These are phyloP conservation scores for Mycena citricolor DNA, from an alignment of 1,284 basidiomycete species.

Conservation along the genomic window DNA sequence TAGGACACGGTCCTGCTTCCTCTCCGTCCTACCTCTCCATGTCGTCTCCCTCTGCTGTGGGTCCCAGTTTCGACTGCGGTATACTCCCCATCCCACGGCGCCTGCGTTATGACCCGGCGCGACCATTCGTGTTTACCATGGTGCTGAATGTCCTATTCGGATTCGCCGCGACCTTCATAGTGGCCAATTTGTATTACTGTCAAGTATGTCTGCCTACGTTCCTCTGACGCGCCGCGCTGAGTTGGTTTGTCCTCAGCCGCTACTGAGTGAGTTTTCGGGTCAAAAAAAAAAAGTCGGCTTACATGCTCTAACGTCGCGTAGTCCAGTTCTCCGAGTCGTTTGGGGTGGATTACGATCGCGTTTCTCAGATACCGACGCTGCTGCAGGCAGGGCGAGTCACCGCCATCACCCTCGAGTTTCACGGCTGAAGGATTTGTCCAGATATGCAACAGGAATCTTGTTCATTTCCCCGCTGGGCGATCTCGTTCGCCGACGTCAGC, in stretches of 20 bases:
- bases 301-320: slow-evolving; percentile 26
- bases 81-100: slow-evolving; percentile 66
- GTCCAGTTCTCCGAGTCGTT: slow-evolving; percentile 58
- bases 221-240: too few species aligned
- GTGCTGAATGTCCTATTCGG: slow-evolving; percentile 65
- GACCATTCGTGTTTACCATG: slow-evolving; percentile 60
- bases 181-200: slow-evolving; percentile 71
- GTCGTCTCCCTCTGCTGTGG: too few species aligned
- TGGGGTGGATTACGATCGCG: slow-evolving; percentile 51
- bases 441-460: slow-evolving; percentile 59
- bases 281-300: background rate
- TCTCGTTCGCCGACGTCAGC: slow-evolving; percentile 58
- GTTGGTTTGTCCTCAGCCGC: slow-evolving; percentile 34
- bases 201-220: slow-evolving; percentile 54
- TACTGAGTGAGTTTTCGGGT: slow-evolving; percentile 55
- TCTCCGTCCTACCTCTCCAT: too few species aligned
- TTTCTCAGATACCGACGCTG: slow-evolving; percentile 54
- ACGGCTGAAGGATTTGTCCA: slow-evolving; percentile 23
- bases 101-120: slow-evolving; percentile 58
- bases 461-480: slow-evolving; percentile 68
- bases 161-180: slow-evolving; percentile 63
- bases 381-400: slow-evolving; percentile 43
- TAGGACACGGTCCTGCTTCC: too few species aligned
- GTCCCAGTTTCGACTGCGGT: slow-evolving; percentile 65
- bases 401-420: too few species aligned